Conservation (phyloP, 2,329 filamentous ascomycete species). For the Chaetomium globosum region DNA sequence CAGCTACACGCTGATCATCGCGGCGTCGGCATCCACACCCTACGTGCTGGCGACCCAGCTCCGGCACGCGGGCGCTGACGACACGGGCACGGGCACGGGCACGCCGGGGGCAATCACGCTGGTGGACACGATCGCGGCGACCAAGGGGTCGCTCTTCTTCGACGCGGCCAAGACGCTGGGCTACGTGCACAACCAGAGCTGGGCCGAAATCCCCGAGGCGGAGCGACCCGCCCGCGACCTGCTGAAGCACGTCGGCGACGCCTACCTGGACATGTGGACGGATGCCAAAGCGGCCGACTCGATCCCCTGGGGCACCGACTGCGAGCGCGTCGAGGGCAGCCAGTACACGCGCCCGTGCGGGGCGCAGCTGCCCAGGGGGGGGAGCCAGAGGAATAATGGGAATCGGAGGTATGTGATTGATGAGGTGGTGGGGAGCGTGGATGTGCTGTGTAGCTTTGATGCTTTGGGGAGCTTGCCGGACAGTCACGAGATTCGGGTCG, state of each 20-base stretch:
- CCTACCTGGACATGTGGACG: conserved; percentile 47
- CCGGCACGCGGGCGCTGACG: conserved; percentile 40
- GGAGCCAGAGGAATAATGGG: conserved; percentile 40
- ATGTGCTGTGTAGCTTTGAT: conserved; percentile 44
- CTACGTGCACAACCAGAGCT: conserved; percentile 42
- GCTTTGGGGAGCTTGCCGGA: conserved; percentile 42
- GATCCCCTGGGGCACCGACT: conserved; percentile 44
- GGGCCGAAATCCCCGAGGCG: conserved; percentile 38
- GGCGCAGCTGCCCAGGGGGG: conserved; percentile 39
- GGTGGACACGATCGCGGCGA: conserved; percentile 44
- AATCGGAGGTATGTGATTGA: conserved; percentile 45
- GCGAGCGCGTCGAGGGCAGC: conserved; percentile 44
- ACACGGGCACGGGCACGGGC: conserved; percentile 36
- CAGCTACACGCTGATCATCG: conserved; percentile 45
- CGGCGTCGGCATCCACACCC: conserved; percentile 39
- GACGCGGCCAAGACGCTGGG: conserved; percentile 42
- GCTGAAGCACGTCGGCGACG: conserved; percentile 43
- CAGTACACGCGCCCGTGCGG: conserved; percentile 41
- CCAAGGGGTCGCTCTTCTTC: conserved; percentile 45
- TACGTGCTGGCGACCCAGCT: conserved; percentile 45
- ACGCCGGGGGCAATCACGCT: conserved; percentile 37
- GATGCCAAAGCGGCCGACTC: conserved; percentile 41
- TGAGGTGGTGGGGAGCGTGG: conserved; percentile 43
- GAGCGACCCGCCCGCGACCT: conserved; percentile 39
- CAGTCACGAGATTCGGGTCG: conserved; percentile 43